Conservation (phyloP, 208 protist genomes). For the Ichthyophonus hoferi region DNA sequence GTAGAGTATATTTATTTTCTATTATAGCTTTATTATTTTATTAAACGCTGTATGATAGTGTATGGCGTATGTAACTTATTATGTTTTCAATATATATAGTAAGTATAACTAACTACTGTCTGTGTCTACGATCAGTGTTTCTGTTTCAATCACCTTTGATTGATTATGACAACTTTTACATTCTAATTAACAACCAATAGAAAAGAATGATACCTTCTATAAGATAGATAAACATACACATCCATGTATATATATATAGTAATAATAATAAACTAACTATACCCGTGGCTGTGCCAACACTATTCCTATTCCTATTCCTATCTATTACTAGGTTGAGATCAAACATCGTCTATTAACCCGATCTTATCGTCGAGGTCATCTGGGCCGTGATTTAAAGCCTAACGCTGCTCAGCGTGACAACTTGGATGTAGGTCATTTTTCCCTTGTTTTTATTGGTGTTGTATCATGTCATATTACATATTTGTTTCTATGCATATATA, state of each 20-base stretch:
- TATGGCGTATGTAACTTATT: too few species aligned
- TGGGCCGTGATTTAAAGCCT: slow-evolving; percentile 20
- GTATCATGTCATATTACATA: too few species aligned
- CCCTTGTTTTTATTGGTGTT: too few species aligned
- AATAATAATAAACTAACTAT: not conserved
- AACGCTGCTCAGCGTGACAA: not conserved
- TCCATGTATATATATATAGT: not conserved
- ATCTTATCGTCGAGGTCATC: slow-evolving; percentile 5
- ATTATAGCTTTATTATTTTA: too few species aligned
- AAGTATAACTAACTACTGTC: too few species aligned
- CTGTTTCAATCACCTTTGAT: not conserved
- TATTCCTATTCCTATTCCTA: not conserved
- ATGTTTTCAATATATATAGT: too few species aligned
- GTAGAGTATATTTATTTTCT: too few species aligned
- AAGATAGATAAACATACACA: not conserved
- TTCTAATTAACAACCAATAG: not conserved
- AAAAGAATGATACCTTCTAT: not conserved
- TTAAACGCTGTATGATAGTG: too few species aligned
- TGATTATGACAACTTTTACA: not conserved
- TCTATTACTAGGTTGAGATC: slow-evolving; percentile 3
- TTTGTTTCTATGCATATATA: not conserved
- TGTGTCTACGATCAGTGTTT: too few species aligned
- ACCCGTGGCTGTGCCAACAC: not conserved
- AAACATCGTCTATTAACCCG: slow-evolving; percentile 27
- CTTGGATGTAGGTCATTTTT: slow-evolving; percentile 20